Evolutionary conservation across 1,284 basidiomycete genomes (phyloP).

Genomic region (Marasmius fiardii): DNA sequence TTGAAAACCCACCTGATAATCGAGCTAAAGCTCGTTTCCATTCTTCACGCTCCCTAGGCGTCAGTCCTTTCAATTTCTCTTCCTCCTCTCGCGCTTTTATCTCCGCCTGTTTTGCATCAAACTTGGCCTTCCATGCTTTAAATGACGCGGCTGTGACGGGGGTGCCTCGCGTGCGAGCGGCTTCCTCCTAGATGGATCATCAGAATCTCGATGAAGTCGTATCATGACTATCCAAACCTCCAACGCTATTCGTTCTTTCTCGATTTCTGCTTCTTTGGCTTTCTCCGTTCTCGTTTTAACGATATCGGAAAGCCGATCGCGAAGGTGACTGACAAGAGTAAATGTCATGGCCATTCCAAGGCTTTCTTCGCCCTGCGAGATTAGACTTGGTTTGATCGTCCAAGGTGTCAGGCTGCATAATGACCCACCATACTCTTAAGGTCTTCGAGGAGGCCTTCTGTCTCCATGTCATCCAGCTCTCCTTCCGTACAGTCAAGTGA

Average conservation of each 20-base stretch:
- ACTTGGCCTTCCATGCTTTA: conserved; percentile 76
- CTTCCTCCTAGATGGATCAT: conserved; percentile 69
- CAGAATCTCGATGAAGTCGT: too few species aligned
- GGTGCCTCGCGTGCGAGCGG: conserved; percentile 86
- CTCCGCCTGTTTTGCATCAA: conserved; percentile 64
- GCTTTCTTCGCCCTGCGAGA: conserved; percentile 79
- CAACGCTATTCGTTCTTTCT: conserved; percentile 69
- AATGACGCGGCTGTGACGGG: conserved; percentile 85
- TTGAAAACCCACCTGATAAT: conserved; percentile 55
- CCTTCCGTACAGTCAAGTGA: conserved; percentile 67
- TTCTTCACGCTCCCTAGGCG: conserved; percentile 89
- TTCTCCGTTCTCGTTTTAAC: conserved; percentile 58
- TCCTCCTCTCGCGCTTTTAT: conserved; percentile 75
- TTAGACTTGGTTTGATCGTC: too few species aligned
- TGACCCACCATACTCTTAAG: conserved; percentile 62
- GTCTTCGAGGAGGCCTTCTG: conserved; percentile 53
- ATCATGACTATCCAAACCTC: conserved; percentile 49
- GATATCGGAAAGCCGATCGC: conserved; percentile 72
- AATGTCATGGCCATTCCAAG: conserved; percentile 98
- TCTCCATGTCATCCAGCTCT: conserved; percentile 60
- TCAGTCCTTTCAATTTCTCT: conserved; percentile 73
- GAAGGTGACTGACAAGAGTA: conserved; percentile 84
- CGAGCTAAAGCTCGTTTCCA: conserved; percentile 65
- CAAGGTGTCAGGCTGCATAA: background rate
- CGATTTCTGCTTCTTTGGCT: conserved; percentile 59